Base-by-base conservation (phyloP, 768 basidiomycete species). In the Tephrocybe sp. region DNA sequence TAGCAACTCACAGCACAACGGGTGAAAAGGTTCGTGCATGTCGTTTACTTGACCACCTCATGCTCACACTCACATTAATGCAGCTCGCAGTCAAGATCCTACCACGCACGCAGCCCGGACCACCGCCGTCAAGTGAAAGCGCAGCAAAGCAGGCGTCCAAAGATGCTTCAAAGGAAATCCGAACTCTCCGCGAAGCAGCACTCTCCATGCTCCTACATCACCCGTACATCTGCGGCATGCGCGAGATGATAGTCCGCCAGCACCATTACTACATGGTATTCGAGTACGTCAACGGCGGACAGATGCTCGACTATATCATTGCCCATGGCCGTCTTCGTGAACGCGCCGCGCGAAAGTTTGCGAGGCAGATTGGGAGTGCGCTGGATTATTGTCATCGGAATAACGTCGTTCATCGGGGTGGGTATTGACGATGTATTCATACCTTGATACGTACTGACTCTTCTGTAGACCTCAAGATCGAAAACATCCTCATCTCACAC, bases 291-390 rank as follows among this genome's bases (percentile, higher is more conserved):
- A 96, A 94, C 60, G 97, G 97, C 30, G 97, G 97, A 0, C 97
- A 99, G 77, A 94, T 99, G 92, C 83, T 99, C 58, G 97, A 99
- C 79, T 99, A 96, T 68, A 98, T 99, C 73, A 99, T 99, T 72
- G 90, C 90, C 61, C 97, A 99, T 62, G 97, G 97, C 14, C 80
- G 97, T 31, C 79, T 98, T 52, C 80, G 97, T 40, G 97, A 98
- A 70, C 83, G 96, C 49, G 92, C 94, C 35, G 97, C 97, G 17
- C 77, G 97, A 60, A 98, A 98, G 75, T 99, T 99, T 70, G 94
- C 97, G 4, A 74, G 97, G 26, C 97, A 99, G 70, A 98, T 99
- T 55, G 95, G 92, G 32, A 91, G 88, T 60, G 97, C 97, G 1
- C 75, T 99, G 19, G 90, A 96, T 65, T 98, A 99, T 69, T 96